Conservation (phyloP, 2,329 filamentous ascomycete genomes). For the Colletotrichum destructivum region DNA sequence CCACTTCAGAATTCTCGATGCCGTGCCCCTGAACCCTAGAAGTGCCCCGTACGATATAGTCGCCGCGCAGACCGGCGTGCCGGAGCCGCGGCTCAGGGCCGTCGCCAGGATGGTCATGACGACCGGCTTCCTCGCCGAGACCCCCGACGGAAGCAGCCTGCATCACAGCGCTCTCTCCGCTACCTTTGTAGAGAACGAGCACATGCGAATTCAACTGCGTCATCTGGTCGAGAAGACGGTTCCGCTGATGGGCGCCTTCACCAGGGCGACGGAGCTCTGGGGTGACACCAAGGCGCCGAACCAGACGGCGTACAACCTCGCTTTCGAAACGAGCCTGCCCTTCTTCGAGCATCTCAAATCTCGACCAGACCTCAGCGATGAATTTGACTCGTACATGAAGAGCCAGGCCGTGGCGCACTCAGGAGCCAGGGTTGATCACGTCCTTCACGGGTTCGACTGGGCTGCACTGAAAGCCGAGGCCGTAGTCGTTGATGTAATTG, state of each 20-base stretch:
- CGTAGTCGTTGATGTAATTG: slow-evolving; percentile 53
- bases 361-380: slow-evolving; percentile 42
- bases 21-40: no score
- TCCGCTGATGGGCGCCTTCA: slow-evolving; percentile 4
- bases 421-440: slow-evolving; percentile 52
- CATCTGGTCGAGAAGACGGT: slow-evolving; percentile 40
- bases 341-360: slow-evolving; percentile 52
- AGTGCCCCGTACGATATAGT: no score
- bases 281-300: slow-evolving; percentile 43
- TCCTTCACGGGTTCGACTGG: slow-evolving; percentile 58
- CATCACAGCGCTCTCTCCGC: slow-evolving; percentile 53
- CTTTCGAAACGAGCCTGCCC: slow-evolving; percentile 46
- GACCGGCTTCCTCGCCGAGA: slow-evolving; percentile 52
- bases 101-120: slow-evolving; percentile 57
- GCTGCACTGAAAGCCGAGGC: slow-evolving; percentile 29
- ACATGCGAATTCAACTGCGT: slow-evolving; percentile 38
- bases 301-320: slow-evolving; percentile 50
- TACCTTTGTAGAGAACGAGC: slow-evolving; percentile 45
- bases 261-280: slow-evolving; percentile 47
- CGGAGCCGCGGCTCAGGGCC: slow-evolving; percentile 35
- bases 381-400: slow-evolving; percentile 53
- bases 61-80: no score
- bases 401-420: slow-evolving; percentile 42
- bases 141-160: slow-evolving; percentile 43
- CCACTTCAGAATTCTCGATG: no score